Base-by-base conservation (phyloP, 2,329 filamentous ascomycete species). In the Delphinella strobiligena region DNA sequence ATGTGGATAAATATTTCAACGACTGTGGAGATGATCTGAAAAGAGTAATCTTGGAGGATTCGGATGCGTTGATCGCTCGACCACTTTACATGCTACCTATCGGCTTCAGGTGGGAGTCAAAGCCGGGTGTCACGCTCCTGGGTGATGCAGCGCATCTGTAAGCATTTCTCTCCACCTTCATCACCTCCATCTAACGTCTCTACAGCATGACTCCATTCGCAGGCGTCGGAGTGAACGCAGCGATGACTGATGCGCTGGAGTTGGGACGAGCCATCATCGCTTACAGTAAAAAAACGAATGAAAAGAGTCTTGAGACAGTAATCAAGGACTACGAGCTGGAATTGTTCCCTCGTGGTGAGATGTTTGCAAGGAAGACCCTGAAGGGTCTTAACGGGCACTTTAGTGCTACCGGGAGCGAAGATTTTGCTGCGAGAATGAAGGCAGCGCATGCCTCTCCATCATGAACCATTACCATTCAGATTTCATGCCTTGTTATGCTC, bases 161-260 rank as follows among this genome's bases (percentile, higher is more conserved):
- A 46, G 46, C 22, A 5, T 35, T n/a, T 10, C 3, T 10, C 10
- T 14, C 10, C 3, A 29, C 33, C 9, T 3, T 2, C 2, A 33
- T 10, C 9, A 15, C 14, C 31, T 15, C 9, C 3, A 19, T 12
- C 22, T 40, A 16, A 38, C 39, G 19, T 44, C 29, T 4, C 12
- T 17, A 15, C 5, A 2, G 15, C 34, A 48, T 46, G 16, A 66
- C 68, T 1, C 70, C 71, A 0, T 74, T 69, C 45, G 69, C 68
- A 1, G 75, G 75, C 4, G 73, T 75, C 42, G 74, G 74, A 2
- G 73, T 77, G 18, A 78, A 79, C 49, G 58, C 68, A 15, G 72
- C 64, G 1, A 64, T 80, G 52, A 61, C 66, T 34, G 74, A 79
- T 51, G 66, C 72, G 5, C 52, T 69, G 44, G 53, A 64, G 16